A percentile compares a stretch with the other conserved stretches of the same genome.
Conservation (phyloP, 2,329 filamentous ascomycete genomes). For the Fusarium metavorans region DNA sequence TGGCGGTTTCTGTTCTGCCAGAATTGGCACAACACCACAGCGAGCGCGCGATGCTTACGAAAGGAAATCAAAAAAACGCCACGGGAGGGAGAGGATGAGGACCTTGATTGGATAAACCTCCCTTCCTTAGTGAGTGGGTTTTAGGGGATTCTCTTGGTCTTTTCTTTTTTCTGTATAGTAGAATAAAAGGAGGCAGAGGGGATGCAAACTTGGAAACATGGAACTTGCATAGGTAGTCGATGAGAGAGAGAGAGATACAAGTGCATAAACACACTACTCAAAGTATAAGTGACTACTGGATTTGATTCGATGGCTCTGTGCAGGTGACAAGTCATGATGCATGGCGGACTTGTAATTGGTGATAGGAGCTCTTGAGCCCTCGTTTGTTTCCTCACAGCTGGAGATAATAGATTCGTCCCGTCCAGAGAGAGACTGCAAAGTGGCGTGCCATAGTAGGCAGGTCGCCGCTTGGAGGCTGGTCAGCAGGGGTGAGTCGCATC, state of each 20-base stretch:
- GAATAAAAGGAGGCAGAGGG: constrained; percentile 28
- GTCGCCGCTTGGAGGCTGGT: constrained; percentile 6
- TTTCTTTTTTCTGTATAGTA: constrained; percentile 39
- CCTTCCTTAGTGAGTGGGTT: background rate
- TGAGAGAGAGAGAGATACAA: constrained; percentile 20
- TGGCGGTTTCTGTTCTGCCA: background rate
- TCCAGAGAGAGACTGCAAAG: background rate
- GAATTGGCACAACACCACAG: constrained; percentile 15
- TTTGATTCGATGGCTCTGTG: background rate
- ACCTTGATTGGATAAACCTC: constrained; percentile 14
- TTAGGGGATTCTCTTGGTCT: constrained; percentile 5
- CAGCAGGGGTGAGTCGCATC: constrained; percentile 1
- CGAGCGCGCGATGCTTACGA: constrained; percentile 34
- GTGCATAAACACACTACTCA: constrained; percentile 6
- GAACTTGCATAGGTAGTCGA: constrained; percentile 25
- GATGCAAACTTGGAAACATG: constrained; percentile 24
- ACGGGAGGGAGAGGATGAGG: background rate
- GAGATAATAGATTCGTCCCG: background rate
- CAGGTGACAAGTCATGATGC: constrained; percentile 1
- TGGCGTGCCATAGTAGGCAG: background rate
- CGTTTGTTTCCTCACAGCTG: background rate
- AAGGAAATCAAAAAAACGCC: constrained; percentile 30
- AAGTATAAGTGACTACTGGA: background rate
- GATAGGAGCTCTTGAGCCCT: background rate
- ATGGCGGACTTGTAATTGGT: background rate